phyloP scores from a whole-genome alignment of 305 asterid species.

The Fraxinus dipetala region DNA sequence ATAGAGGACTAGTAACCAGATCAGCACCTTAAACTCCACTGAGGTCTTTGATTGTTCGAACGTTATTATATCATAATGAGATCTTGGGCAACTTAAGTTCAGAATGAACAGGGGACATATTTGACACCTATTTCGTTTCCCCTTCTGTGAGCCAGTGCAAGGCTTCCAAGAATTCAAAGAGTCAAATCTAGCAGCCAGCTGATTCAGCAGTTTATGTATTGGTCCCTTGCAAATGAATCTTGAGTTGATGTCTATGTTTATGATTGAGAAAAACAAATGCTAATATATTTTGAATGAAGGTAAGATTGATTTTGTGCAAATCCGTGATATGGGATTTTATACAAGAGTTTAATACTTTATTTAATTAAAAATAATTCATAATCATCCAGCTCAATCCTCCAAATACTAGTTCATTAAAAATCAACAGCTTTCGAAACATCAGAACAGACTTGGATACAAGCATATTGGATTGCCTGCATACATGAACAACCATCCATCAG shows the following conservation, averaged over 20 bases:
- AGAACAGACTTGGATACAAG: constrained; percentile 63
- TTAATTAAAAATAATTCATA: background rate
- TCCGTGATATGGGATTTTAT: background rate
- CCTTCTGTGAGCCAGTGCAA: constrained; percentile 27
- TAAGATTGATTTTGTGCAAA: background rate
- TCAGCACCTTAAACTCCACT: constrained; percentile 79
- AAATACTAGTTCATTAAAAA: constrained; percentile 26
- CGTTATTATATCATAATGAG: constrained; percentile 58
- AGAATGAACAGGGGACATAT: constrained; percentile 60
- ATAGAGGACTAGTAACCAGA: constrained; percentile 12
- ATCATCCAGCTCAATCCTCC: constrained; percentile 7
- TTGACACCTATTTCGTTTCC: constrained; percentile 55
- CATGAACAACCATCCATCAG: constrained; percentile 37
- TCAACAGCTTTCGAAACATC: constrained; percentile 22
- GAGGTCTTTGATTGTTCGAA: constrained; percentile 64
- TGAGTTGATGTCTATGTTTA: constrained; percentile 74
- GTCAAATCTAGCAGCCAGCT: constrained; percentile 63
- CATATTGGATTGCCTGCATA: constrained; percentile 86
- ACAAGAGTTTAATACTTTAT: background rate
- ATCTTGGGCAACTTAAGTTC: constrained; percentile 77
- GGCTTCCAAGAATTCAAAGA: constrained; percentile 35
- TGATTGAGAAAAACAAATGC: constrained; percentile 50
- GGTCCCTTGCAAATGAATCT: constrained; percentile 86
- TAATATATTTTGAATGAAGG: constrained; percentile 7
- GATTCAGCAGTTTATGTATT: constrained; percentile 79